Base-by-base conservation (phyloP, 306 rosid species). In the Parietaria judaica region DNA sequence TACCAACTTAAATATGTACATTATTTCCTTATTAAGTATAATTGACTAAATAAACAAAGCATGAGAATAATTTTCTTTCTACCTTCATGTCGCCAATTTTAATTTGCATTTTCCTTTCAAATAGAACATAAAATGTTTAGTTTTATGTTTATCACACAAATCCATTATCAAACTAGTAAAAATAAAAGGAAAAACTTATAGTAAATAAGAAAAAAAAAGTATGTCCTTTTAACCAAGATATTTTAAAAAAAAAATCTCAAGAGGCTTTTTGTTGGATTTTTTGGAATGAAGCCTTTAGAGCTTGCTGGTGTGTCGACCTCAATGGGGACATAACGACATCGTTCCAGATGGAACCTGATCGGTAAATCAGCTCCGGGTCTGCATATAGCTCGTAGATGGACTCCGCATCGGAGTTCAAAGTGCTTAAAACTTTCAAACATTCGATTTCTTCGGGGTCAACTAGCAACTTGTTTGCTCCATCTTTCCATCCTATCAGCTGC, bases 401-500 rank as follows among this genome's bases (percentile, higher is more conserved):
- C 41, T 84, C 87, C 37, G 95, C 95, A 15, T 82, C 79, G 3
- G 72, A 34, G 78, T 92, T 86, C 78, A 88, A 76, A 70, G 57
- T 70, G 65, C 74, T 80, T 16, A 79, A 37, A 7, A 4, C 58
- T 14, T 62, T 11, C 85, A 92, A 65, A 68, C 81, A 79, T 7
- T 74, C 71, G 63, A 74, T 64, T 9, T 81, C 80, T 59, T 82
- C 85, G 2, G 79, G 72, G 60, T 92, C 95, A 63, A 86, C 76
- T 2, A 79, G 81, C 74, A 83, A 56, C 51, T 71, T 74, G 70
- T 70, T 59, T 55, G 54, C 75, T 43, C 94, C 90, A 8, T 77
- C 82, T 72, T 88, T 92, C 89, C 84, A 56, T 60, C 75, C 86
- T 58, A 88, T 82, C 49, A 88, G 81, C 98, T 92, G 82, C 54